Evolutionary conservation across 257 asterid species (phyloP).

Genomic region (Perilla frutescens): DNA sequence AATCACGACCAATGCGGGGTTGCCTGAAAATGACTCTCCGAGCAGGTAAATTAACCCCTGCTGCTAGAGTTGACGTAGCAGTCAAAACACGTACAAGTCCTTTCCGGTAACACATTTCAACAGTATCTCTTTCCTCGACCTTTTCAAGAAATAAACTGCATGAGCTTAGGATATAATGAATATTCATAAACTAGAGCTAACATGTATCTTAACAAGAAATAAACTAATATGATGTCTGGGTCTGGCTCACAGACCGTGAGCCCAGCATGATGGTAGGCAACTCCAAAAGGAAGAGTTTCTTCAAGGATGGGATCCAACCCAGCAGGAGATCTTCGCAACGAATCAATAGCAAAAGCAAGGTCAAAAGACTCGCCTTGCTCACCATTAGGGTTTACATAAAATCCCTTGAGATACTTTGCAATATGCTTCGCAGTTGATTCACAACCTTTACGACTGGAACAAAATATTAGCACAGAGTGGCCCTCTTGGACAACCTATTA

Average conservation of each 20-base stretch:
- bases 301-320: slow-evolving; percentile 91
- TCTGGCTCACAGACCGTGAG: slow-evolving; percentile 64
- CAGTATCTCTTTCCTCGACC: slow-evolving; percentile 99
- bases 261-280: slow-evolving; percentile 99
- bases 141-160: slow-evolving; percentile 39
- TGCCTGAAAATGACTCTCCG: slow-evolving; percentile 97
- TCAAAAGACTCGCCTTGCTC: slow-evolving; percentile 59
- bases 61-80: slow-evolving; percentile 99
- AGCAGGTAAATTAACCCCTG: slow-evolving; percentile 98
- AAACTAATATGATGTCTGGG: slow-evolving; percentile 30
- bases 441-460: slow-evolving; percentile 98
- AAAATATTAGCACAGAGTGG: slow-evolving; percentile 93
- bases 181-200: slow-evolving; percentile 17
- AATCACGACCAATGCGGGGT: slow-evolving; percentile 97
- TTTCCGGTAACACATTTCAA: slow-evolving; percentile 95
- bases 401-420: slow-evolving; percentile 74
- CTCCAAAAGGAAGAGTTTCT: slow-evolving; percentile 96
- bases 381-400: slow-evolving; percentile 52
- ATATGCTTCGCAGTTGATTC: slow-evolving; percentile 97
- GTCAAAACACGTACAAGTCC: slow-evolving; percentile 98
- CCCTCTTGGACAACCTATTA: slow-evolving; percentile 95
- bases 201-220: slow-evolving; percentile 31
- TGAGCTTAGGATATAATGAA: slow-evolving; percentile 34
- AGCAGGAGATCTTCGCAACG: slow-evolving; percentile 87
- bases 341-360: slow-evolving; percentile 74